Percentiles rank a stretch among this genome's conserved stretches.
These are phyloP conservation scores for Kodamaea leandrae DNA, from an alignment of 805 yeast genomes.

Conservation along the genomic window DNA sequence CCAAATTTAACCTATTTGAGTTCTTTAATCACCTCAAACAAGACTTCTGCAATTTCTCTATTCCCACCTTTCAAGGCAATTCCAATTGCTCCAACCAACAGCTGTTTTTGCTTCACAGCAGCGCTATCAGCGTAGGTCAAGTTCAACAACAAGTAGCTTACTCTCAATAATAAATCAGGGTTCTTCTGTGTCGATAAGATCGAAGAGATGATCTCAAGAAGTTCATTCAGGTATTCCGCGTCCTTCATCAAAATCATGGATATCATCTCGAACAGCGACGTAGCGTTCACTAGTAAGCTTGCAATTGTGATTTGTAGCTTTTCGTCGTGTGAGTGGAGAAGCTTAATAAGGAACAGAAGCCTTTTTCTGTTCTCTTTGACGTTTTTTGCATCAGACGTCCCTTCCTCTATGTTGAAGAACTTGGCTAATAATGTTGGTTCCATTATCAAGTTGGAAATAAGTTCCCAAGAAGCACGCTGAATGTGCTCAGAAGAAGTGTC, in stretches of 20 bases:
- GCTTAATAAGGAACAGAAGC: constrained; percentile 28
- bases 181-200: constrained; percentile 25
- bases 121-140: constrained; percentile 16
- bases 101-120: constrained; percentile 6
- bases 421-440: constrained; percentile 45
- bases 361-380: constrained; percentile 26
- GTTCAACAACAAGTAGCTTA: constrained; percentile 21
- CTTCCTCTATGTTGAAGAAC: constrained; percentile 53
- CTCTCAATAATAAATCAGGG: constrained; percentile 27
- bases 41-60: constrained; percentile 13
- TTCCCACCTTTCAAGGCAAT: constrained; percentile 7
- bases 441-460: constrained; percentile 57
- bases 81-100: constrained; percentile 12
- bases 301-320: constrained; percentile 31
- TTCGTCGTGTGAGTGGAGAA: constrained; percentile 33
- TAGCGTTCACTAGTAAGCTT: constrained; percentile 41
- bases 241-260: constrained; percentile 21
- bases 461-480: constrained; percentile 61
- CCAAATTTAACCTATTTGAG: constrained; percentile 5
- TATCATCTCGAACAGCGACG: constrained; percentile 38
- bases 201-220: constrained; percentile 19
- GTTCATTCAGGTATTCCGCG: constrained; percentile 13
- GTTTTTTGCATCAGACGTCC: constrained; percentile 3
- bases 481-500: constrained; percentile 40
- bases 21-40: constrained; percentile 17